Conservation (phyloP, 129 eudicot species). For the Artemisia tridentata region DNA sequence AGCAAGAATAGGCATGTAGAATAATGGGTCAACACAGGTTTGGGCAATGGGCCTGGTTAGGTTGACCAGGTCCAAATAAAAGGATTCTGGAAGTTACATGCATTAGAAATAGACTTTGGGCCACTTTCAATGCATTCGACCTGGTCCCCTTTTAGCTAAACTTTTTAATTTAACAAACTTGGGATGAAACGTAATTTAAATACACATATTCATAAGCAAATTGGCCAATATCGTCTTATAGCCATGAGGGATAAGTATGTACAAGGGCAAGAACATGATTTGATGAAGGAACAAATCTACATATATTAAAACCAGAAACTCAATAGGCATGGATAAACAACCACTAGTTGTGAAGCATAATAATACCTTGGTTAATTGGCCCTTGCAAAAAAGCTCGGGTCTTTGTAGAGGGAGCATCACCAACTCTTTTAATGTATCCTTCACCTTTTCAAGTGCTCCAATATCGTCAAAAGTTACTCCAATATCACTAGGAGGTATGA, state of each 20-base stretch:
- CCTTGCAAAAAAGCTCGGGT: conserved; percentile 97
- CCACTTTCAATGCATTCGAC: not conserved
- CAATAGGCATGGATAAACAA: not conserved
- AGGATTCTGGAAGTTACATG: too few species aligned
- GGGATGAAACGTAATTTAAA: too few species aligned
- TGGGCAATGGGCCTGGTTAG: too few species aligned
- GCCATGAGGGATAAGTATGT: conserved; percentile 5
- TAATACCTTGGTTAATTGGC: conserved; percentile 84
- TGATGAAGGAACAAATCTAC: not conserved
- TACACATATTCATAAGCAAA: too few species aligned
- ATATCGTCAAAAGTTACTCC: conserved; percentile 98
- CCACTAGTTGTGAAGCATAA: not conserved
- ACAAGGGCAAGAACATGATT: conserved; percentile 7
- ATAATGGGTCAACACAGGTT: too few species aligned
- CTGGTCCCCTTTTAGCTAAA: not conserved
- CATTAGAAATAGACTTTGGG: too few species aligned
- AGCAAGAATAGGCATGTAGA: too few species aligned
- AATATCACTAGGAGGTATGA: conserved; percentile 89
- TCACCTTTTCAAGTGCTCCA: conserved; percentile 94
- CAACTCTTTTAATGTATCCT: conserved; percentile 90
- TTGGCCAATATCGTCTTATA: not conserved
- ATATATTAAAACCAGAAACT: not conserved
- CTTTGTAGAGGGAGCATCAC: conserved; percentile 98
- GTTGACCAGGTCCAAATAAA: too few species aligned
- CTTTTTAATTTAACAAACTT: not conserved